Base-by-base conservation (phyloP, 108 stramenopile species). In the Nitzschia sp. region DNA sequence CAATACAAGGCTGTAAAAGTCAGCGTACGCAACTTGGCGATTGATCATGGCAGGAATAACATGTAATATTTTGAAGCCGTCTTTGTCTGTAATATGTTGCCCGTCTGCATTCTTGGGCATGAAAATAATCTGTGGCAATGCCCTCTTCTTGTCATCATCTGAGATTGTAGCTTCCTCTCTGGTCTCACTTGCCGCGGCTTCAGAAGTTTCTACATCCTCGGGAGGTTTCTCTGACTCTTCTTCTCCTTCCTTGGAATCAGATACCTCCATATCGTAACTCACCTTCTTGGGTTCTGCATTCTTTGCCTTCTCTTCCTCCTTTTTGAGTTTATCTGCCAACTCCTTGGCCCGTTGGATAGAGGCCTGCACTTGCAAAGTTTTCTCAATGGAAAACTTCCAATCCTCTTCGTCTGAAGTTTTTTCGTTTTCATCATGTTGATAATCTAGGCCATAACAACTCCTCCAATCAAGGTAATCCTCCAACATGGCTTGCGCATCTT, bases 31-130 rank as follows among this genome's bases (percentile, higher is more conserved):
- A 8, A 85, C 63, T 40, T 62, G 69, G 14, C 83, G 70, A 63
- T 90, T 79, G 51, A 90, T 77, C 54, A 71, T 70, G 2, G 83
- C 83, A 7, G 89, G 83, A 25, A 90, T 71, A 40, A 76, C 66
- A 51, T 90, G 86, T 7, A 84, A 38, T 0, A 80, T 59, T n/a
- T 44, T 59, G 39, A n/a, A 21, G 24, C 66, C 79, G 17, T 55
- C 53, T 52, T 71, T 75, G 58, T 75, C 74, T 12, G 19, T 24
- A 7, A 79, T 14, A 10, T 25, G 21, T 48, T 64, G 44, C 42
- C 65, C 76, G 19, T 73, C 60, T 37, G 55, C 26, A 44, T 51
- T 10, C 48, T 50, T 48, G 40, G 65, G 67, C 22, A 22, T 26
- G 41, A 68, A 73, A 15, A 73, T 43, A 15, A 79, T 24, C 39